phyloP scores from a whole-genome alignment of 106 monocot species.

The Allium fistulosum region DNA sequence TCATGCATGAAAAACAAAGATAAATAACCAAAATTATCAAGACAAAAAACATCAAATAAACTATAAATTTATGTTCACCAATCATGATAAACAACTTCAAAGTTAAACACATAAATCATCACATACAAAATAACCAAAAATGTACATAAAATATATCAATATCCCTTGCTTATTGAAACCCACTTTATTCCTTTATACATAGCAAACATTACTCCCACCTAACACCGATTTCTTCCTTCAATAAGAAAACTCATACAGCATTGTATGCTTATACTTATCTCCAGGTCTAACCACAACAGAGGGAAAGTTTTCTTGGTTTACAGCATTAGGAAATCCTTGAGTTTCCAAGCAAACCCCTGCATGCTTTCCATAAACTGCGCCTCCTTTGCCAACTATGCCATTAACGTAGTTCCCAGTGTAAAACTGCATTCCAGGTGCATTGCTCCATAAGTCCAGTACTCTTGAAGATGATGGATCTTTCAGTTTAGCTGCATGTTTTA shows the following conservation, averaged over 20 bases:
- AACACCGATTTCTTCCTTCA: not conserved
- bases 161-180: too few species aligned
- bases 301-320: constrained; percentile 41
- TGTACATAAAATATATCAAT: too few species aligned
- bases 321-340: constrained; percentile 51
- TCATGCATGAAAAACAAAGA: too few species aligned
- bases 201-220: not conserved
- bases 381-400: constrained; percentile 31
- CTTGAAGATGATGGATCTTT: constrained; percentile 1
- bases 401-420: constrained; percentile 49
- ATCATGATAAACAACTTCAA: too few species aligned
- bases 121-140: too few species aligned
- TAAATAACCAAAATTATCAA: too few species aligned
- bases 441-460: constrained; percentile 16
- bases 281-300: constrained; percentile 32
- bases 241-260: constrained; percentile 43
- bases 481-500: constrained; percentile 21
- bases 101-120: too few species aligned
- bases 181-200: too few species aligned
- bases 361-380: constrained; percentile 33
- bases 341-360: constrained; percentile 45
- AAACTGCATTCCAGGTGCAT: constrained; percentile 52
- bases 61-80: too few species aligned
- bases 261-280: constrained; percentile 35
- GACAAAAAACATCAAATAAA: too few species aligned